Percentiles rank a stretch among this genome's conserved stretches.
phyloP scores from a whole-genome alignment of 805 yeast genomes.

The Ogataea saltuana region DNA sequence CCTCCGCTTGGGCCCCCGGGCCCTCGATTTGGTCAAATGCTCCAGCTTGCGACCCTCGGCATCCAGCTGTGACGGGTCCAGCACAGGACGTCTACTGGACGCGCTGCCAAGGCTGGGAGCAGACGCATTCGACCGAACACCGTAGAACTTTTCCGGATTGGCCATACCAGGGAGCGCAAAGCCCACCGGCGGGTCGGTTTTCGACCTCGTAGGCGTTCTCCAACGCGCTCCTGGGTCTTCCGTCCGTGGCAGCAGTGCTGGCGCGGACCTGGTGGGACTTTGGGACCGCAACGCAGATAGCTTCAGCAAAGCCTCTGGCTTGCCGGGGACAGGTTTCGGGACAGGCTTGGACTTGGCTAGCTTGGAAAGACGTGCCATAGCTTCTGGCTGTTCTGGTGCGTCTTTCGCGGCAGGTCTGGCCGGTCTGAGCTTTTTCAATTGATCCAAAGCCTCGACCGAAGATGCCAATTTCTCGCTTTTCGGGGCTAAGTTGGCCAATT shows the following conservation, averaged over 20 bases:
- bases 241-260: not conserved
- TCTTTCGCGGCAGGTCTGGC: slow-evolving; percentile 20
- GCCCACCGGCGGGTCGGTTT: slow-evolving; percentile 15
- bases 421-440: slow-evolving; percentile 19
- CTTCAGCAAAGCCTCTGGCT: not conserved
- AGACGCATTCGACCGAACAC: slow-evolving; percentile 5
- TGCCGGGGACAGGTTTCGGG: not conserved
- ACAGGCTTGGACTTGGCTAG: slow-evolving; percentile 11
- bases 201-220: slow-evolving; percentile 7
- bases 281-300: not conserved
- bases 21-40: slow-evolving; percentile 48
- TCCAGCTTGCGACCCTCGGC: slow-evolving; percentile 35
- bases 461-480: slow-evolving; percentile 18
- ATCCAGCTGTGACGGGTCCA: slow-evolving; percentile 24
- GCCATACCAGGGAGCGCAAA: slow-evolving; percentile 29
- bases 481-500: not conserved
- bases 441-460: slow-evolving; percentile 19
- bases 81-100: not conserved
- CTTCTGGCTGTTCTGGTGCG: slow-evolving; percentile 31
- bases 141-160: slow-evolving; percentile 20
- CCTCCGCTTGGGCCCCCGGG: slow-evolving; percentile 54
- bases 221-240: not conserved
- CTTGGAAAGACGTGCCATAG: slow-evolving; percentile 17
- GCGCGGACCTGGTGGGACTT: not conserved
- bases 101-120: slow-evolving; percentile 5